Base-by-base conservation (phyloP, 225 moss, liverwort and hornwort species). In the Lunularia cruciata region DNA sequence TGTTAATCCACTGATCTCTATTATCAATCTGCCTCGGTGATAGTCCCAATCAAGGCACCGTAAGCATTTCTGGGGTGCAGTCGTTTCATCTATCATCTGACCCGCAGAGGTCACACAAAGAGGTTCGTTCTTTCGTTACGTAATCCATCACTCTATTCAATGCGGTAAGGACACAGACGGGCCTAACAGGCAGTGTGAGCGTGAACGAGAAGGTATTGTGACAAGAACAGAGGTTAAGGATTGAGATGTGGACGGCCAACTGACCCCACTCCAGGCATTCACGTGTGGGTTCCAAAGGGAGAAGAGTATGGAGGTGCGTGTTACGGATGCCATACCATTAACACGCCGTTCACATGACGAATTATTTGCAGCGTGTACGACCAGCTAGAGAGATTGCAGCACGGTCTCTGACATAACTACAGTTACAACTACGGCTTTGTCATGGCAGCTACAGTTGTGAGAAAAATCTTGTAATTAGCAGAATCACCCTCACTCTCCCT, bases 281-380 rank as follows among this genome's bases (percentile, higher is more conserved):
- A 20, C 36, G 15, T 31, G 13, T n/a, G n/a, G 34, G 36, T 59
- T 33, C 59, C 34, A 5, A 34, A 43, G 26, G 27, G 16, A 33
- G 26, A 26, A 32, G 47, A 47, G 47, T 47, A n/a, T 20, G 1
- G 37, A 33, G 66, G 6, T 67, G 48, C 48, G 66, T 51, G 66
- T 65, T 73, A 40, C 45, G 40, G 64, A 73, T 63, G 59, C 20
- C 62, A 64, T 73, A 39, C 54, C 15, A 23, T 30, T 72, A 14
- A 51, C 72, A 73, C 63, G 72, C 63, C 54, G 31, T 51, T 55
- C 72, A 72, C 72, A 72, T 72, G 63, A 54, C 38, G 38, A 63
- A 72, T 61, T 72, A 72, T 72, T 61, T 63, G 72, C 64, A 63
- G 64, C 38, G 35, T 65, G 72, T 73, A 73, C 72, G 72, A 63